Conservation (phyloP, 352 stramenopile species). For the Globisporangium recalcitrans region DNA sequence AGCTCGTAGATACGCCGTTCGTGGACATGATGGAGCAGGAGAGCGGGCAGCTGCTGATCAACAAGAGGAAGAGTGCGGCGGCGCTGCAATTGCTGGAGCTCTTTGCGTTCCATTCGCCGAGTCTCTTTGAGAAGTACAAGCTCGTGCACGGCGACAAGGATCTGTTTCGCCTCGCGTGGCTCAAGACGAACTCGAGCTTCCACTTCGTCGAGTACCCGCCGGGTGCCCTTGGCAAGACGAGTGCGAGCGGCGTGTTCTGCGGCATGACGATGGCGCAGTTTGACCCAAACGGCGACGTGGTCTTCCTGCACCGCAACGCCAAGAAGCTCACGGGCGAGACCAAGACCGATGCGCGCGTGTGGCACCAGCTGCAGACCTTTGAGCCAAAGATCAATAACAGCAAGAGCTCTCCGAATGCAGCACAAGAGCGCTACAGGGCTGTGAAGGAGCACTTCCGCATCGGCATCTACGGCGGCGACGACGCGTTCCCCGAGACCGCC, state of each 20-base stretch:
- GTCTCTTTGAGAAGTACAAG: slow-evolving; percentile 30
- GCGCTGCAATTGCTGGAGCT: slow-evolving; percentile 32
- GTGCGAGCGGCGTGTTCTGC: slow-evolving; percentile 32
- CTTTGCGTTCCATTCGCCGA: slow-evolving; percentile 46
- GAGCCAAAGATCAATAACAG: background rate
- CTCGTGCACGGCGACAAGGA: slow-evolving; percentile 52
- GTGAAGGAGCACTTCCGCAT: slow-evolving; percentile 35
- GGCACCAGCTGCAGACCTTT: slow-evolving; percentile 38
- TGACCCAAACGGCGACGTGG: slow-evolving; percentile 23
- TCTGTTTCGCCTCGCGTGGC: slow-evolving; percentile 51
- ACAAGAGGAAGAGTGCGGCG: slow-evolving; percentile 25
- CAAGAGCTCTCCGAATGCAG: too few species aligned
- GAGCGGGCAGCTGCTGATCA: slow-evolving; percentile 52
- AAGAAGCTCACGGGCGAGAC: slow-evolving; percentile 33
- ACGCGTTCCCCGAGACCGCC: slow-evolving; percentile 27
- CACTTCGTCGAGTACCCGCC: slow-evolving; percentile 44
- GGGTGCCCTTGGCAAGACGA: slow-evolving; percentile 26
- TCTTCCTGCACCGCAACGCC: slow-evolving; percentile 48
- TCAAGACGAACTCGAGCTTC: slow-evolving; percentile 40
- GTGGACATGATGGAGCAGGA: slow-evolving; percentile 76
- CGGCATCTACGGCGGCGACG: slow-evolving; percentile 34
- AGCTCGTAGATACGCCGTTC: slow-evolving; percentile 34
- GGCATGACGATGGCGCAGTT: slow-evolving; percentile 50
- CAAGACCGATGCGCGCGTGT: slow-evolving; percentile 19
- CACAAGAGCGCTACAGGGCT: slow-evolving; percentile 24